Conservation (phyloP, 352 stramenopile species). For the Elongisporangium prolatum region DNA sequence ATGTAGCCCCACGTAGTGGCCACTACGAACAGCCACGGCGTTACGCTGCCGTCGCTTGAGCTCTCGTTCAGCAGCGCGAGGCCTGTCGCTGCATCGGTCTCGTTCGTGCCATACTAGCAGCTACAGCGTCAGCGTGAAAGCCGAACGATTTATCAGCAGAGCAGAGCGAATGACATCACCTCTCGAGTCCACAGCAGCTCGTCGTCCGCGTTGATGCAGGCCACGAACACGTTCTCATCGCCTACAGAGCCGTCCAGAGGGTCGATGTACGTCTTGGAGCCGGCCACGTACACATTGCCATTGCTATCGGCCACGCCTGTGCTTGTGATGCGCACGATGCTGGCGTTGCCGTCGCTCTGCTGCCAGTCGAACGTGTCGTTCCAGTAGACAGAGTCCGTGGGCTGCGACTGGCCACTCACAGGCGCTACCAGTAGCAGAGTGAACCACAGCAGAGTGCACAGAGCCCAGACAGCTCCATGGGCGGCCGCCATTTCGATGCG, state of each 20-base stretch:
- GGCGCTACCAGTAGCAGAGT: not conserved
- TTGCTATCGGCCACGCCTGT: slow-evolving; percentile 24
- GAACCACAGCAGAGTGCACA: not conserved
- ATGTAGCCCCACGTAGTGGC: slow-evolving; percentile 68
- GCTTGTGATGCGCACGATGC: slow-evolving; percentile 30
- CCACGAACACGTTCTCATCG: slow-evolving; percentile 53
- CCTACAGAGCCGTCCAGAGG: slow-evolving; percentile 10
- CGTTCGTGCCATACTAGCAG: slow-evolving; percentile 41
- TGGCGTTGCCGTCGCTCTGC: slow-evolving; percentile 21
- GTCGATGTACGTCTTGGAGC: slow-evolving; percentile 31
- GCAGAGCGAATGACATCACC: slow-evolving; percentile 12
- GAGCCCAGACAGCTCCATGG: not conserved
- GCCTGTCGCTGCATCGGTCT: slow-evolving; percentile 50
- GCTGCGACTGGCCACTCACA: not conserved
- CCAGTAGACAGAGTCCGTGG: not conserved
- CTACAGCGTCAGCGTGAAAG: not conserved
- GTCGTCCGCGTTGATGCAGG: slow-evolving; percentile 35
- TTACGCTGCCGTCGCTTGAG: slow-evolving; percentile 1
- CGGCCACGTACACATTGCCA: slow-evolving; percentile 61
- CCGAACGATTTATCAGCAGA: not conserved
- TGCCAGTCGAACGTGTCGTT: slow-evolving; percentile 54
- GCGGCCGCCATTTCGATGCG: not conserved
- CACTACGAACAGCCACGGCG: slow-evolving; percentile 48
- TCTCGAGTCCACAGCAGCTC: slow-evolving; percentile 45
- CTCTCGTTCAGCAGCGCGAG: slow-evolving; percentile 52